Conservation (phyloP, 306 rosid genomes). For the Malus sylvestris region DNA sequence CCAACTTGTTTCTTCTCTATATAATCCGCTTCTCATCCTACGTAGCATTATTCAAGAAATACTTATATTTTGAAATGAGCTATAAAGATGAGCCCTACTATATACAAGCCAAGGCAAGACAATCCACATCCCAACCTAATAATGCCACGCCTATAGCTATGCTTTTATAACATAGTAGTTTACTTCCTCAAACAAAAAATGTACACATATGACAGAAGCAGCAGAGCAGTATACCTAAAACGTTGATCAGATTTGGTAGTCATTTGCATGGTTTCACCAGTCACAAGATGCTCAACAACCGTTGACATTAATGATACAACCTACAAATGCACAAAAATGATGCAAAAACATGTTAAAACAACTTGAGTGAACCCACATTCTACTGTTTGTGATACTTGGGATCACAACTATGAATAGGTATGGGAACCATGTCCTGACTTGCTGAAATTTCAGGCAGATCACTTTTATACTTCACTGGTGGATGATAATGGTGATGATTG, state of each 20-base stretch:
- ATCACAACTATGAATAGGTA: not conserved
- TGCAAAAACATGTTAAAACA: slow-evolving; percentile 11
- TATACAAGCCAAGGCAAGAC: not conserved
- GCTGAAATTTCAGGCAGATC: not conserved
- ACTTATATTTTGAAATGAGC: not conserved
- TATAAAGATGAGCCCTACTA: not conserved
- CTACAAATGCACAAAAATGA: slow-evolving; percentile 33
- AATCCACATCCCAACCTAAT: not conserved
- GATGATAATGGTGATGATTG: not conserved
- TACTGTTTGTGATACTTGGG: not conserved
- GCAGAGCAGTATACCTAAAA: slow-evolving; percentile 58
- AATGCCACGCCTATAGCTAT: too few species aligned
- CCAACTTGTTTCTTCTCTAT: not conserved
- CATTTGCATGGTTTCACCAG: slow-evolving; percentile 99
- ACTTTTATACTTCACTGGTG: not conserved
- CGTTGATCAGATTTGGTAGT: slow-evolving; percentile 67
- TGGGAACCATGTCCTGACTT: not conserved
- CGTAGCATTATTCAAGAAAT: not conserved
- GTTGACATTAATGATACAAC: slow-evolving; percentile 75
- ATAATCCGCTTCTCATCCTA: not conserved
- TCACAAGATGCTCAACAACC: slow-evolving; percentile 86
- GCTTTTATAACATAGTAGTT: not conserved
- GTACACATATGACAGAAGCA: slow-evolving; percentile 12
- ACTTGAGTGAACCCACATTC: not conserved
- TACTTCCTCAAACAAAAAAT: slow-evolving; percentile 1